A percentile compares a stretch with the other conserved stretches of the same genome.
These are phyloP conservation scores for Chernovozyma sophiae-reginae DNA, from an alignment of 1,139 yeast genomes.

Conservation along the genomic window DNA sequence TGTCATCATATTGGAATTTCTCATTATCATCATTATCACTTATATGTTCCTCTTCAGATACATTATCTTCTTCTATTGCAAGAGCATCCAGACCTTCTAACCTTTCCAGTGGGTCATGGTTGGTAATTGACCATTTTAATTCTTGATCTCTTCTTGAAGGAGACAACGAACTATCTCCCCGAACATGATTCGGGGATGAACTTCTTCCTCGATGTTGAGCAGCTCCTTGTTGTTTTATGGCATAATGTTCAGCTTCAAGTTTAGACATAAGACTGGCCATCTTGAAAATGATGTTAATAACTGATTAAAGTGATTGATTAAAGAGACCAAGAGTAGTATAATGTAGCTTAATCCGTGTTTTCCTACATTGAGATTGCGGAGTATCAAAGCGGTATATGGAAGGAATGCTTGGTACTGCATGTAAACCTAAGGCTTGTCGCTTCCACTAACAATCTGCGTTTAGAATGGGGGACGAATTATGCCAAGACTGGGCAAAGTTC, in stretches of 20 bases:
- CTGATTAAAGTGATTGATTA: no score
- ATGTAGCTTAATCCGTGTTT: no score
- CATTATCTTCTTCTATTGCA: conserved; percentile 36
- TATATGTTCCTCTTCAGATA: conserved; percentile 64
- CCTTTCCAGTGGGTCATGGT: conserved; percentile 60
- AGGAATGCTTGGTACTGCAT: no score
- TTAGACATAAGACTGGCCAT: conserved; percentile 38
- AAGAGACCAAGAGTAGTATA: no score
- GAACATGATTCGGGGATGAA: conserved; percentile 30
- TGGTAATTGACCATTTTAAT: conserved; percentile 46
- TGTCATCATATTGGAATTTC: conserved; percentile 58
- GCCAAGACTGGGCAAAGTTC: no score
- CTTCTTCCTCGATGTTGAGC: conserved; percentile 34
- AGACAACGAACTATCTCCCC: conserved; percentile 32
- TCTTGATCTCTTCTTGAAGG: conserved; percentile 37
- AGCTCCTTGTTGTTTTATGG: conserved; percentile 37
- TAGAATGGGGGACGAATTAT: no score
- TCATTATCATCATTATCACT: conserved; percentile 56
- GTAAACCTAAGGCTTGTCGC: no score
- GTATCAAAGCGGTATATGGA: no score
- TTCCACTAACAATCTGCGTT: no score
- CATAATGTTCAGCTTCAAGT: conserved; percentile 43
- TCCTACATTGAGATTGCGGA: background rate
- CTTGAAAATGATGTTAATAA: no score
- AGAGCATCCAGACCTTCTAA: conserved; percentile 18